Base-by-base conservation (phyloP, 495 filamentous ascomycete species). In the Thozetella sp. region DNA sequence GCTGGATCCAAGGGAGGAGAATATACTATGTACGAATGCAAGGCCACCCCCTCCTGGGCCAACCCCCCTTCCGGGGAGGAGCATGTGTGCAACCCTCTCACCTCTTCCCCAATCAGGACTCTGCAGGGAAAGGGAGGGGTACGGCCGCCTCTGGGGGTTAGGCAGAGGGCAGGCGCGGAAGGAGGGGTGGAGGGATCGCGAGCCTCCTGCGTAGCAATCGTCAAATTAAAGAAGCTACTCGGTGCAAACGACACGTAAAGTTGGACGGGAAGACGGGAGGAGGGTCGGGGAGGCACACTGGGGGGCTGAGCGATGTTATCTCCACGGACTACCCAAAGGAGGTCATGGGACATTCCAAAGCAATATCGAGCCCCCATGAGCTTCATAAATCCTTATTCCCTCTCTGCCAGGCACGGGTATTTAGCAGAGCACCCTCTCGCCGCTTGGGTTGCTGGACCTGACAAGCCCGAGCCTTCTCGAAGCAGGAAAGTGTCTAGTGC, bases 171-270 rank as follows among this genome's bases (percentile, higher is more conserved):
- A 48, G n/a, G 11, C 11, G 12, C 20, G 43, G 6, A 48, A 48
- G 20, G 43, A 20, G 43, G 43, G 43, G 12, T 48, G 12, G n/a
- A 20, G 43, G 43, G 10, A n/a, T 10, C 9, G 43, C 43, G n/a
- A 19, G 43, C 43, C 43, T 20, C n/a, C n/a, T n/a, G n/a, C n/a
- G n/a, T n/a, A n/a, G n/a, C n/a, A 48, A n/a, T 48, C 11, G 3
- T 19, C 43, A 48, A 48, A 48, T 48, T 48, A 48, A 48, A 48
- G 43, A 48, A n/a, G 43, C 43, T n/a, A 48, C 43, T 10, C 43
- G 43, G 12, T 48, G n/a, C 30, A 48, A 19, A n/a, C 10, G 43
- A n/a, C n/a, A n/a, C n/a, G n/a, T n/a, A n/a, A n/a, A n/a, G n/a
- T n/a, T n/a, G n/a, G n/a, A 48, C 43, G 43, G 43, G n/a, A 48